Evolutionary conservation across 768 basidiomycete species (phyloP), one percentile per base, ranked within the genome.

Genomic region (Pleurotus pulmonarius): DNA sequence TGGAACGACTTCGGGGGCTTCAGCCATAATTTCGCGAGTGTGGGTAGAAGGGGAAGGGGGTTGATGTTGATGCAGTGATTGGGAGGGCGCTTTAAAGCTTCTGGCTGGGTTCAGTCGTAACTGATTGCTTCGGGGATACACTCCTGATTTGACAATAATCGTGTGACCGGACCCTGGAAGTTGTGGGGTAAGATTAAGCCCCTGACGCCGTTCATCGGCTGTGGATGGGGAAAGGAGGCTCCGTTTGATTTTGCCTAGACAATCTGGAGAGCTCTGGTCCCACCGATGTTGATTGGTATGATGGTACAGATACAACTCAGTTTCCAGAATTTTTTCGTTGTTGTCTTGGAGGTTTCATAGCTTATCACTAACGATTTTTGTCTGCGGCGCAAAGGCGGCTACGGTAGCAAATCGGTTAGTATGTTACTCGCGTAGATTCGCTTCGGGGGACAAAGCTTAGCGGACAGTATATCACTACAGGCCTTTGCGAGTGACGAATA

Each of bases 21-120:
- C 78, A 55, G 77, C 57, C 80, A 81, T 81, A 65, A 64, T 57
- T 60, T 60, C 29, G 29, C 45, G 61, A 45, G 25, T 39, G 24
- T 9, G 38, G 38, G 25, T 41, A 2, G 41, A 54, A 24, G 11
- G 12, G 16, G 26, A 44, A 40, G 40, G 18, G 39, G 51, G 38
- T 16, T 53, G 37, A 38, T 40, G 4, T 29, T 53, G 51, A 41
- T 24, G 13, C 39, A 37, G 24, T 20, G 51, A 53, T 53, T 53
- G 51, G 7, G 49, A 26, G 20, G 3, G 20, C 20, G 51, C 41
- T 53, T 53, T 40, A 53, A 53, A 40, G 38, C 16, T 15, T 12
- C 20, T 18, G 37, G 51, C n/a, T 39, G 29, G 29, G 39, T 53
- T 53, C 51, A 39, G 37, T 53, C 25, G 25, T 53, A 53, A 53